Base-by-base conservation (phyloP, 2,329 filamentous ascomycete species). In the Colletotrichum simmondsii region DNA sequence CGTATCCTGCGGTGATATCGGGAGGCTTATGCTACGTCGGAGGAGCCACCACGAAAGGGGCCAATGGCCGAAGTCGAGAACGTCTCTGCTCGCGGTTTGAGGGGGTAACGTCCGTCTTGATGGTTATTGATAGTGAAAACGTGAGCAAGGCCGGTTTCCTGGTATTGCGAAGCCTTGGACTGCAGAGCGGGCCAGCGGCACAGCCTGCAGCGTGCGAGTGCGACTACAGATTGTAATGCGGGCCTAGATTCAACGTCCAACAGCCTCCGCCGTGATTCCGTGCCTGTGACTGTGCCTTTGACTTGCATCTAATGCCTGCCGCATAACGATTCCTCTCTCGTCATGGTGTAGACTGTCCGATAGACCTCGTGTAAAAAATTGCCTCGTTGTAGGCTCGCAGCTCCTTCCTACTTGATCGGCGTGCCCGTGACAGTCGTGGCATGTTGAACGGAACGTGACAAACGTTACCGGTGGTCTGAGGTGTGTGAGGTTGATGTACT, bases 1-100 rank as follows among this genome's bases (percentile, higher is more conserved):
- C 60, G 66, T 66, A 57, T 73, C 61, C 67, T 49, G 56, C 57
- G 56, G 68, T 71, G 63, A 62, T 71, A 62, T 67, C 68, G 54
- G 67, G 49, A 54, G 46, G 65, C 53, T 30, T 64, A 49, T 35
- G 19, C 26, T 37, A 64, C 35, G 59, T 49, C 60, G 61, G 59
- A 57, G 65, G 35, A 59, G 65, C 65, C 32, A 60, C 42, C 59
- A 52, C 32, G 58, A 61, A 70, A 37, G 66, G 56, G 42, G 58
- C 46, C 60, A 72, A 73, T 73, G 58, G 22, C 56, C 60, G 71
- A 49, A 42, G n/a, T 42, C 19, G 56, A 70, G 24, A 35, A 54
- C 26, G 28, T 28, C 49, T 65, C 26, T 19, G 4, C 14, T 53
- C 49, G 30, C 57, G 42, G 54, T 54, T 22, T 22, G 26, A 42